These are phyloP conservation scores for Ganoderma sp. DNA, from an alignment of 1,284 basidiomycete genomes.

Conservation along the genomic window DNA sequence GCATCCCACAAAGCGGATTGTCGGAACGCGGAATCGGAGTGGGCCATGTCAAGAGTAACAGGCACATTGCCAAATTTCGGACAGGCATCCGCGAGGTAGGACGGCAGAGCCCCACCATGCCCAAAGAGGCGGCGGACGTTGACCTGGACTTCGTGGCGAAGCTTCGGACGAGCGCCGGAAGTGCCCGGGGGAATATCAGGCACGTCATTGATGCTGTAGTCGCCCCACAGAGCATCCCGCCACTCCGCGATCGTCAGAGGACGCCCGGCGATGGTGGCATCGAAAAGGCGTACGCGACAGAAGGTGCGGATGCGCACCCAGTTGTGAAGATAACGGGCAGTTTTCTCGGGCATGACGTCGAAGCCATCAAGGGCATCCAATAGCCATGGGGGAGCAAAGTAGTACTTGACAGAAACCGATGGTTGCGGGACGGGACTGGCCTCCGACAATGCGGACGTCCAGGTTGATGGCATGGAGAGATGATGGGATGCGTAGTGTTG, in stretches of 20 bases:
- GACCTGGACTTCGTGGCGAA: background rate
- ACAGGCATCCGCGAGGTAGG: background rate
- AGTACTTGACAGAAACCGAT: too few species aligned
- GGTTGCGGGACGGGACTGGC: background rate
- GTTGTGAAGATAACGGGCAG: background rate
- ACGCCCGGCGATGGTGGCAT: slow-evolving; percentile 4
- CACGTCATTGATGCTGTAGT: slow-evolving; percentile 5
- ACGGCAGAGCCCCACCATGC: background rate
- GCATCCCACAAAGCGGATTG: slow-evolving; percentile 1
- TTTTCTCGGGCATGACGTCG: background rate
- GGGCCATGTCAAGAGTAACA: background rate
- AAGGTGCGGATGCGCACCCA: slow-evolving; percentile 6
- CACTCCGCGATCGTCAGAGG: slow-evolving; percentile 11
- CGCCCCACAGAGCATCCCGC: slow-evolving; percentile 12
- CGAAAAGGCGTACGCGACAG: slow-evolving; percentile 12
- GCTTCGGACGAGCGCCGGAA: background rate
- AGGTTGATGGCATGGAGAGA: background rate
- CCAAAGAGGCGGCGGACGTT: slow-evolving; percentile 4
- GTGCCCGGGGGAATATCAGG: background rate
- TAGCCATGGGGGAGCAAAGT: too few species aligned
- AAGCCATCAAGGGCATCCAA: too few species aligned
- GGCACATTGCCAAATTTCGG: background rate
- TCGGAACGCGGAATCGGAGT: background rate
- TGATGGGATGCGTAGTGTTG: slow-evolving; percentile 2
- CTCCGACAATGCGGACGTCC: background rate